These are phyloP conservation scores for Parafenestella ontariensis DNA, from an alignment of 2,329 filamentous ascomycete species.

Conservation along the genomic window DNA sequence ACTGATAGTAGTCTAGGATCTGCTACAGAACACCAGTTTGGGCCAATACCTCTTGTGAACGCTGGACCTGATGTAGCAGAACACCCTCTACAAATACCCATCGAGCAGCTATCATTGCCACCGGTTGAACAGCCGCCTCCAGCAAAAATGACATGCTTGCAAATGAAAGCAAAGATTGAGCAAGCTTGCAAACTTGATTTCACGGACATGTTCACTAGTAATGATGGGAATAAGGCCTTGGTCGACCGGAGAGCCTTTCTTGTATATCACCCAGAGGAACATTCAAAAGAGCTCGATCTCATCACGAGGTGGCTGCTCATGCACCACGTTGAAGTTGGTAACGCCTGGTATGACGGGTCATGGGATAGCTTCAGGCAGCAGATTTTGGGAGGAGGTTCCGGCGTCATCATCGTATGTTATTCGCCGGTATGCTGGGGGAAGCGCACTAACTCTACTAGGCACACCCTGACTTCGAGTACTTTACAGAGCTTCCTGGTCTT, in stretches of 20 bases:
- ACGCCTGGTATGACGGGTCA: conserved; percentile 28
- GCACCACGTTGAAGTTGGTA: conserved; percentile 38
- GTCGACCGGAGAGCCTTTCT: conserved; percentile 36
- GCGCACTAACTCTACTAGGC: conserved; percentile 24
- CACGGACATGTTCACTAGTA: conserved; percentile 30
- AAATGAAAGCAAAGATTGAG: conserved; percentile 28
- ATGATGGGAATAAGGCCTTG: conserved; percentile 6
- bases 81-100: not conserved
- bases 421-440: not conserved
- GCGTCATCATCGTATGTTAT: conserved; percentile 37
- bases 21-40: not conserved
- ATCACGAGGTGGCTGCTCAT: conserved; percentile 41
- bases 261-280: conserved; percentile 35
- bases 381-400: conserved; percentile 25
- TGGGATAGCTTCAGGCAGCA: conserved; percentile 37
- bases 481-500: conserved; percentile 42
- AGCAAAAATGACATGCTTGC: not conserved
- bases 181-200: conserved; percentile 27
- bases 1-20: not conserved
- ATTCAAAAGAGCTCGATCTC: conserved; percentile 38
- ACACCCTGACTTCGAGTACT: conserved; percentile 41
- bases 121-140: not conserved
- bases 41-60: not conserved
- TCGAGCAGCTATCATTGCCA: not conserved
- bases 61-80: not conserved